Evolutionary conservation across 129 eudicot genomes (phyloP).

Genomic region (Glebionis coronaria): DNA sequence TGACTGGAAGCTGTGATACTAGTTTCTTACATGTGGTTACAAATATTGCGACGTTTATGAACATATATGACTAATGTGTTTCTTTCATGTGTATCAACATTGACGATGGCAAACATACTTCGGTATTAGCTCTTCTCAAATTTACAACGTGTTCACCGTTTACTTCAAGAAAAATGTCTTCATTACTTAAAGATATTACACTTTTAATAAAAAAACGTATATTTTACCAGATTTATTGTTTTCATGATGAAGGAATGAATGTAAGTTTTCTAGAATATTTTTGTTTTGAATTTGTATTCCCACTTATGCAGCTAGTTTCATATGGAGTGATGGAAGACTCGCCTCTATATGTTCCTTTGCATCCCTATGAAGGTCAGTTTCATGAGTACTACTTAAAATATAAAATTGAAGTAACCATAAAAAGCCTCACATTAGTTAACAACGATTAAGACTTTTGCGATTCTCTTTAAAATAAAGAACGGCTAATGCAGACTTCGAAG

Average conservation of each 20-base stretch:
- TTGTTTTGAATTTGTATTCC: background rate
- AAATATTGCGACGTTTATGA: too few species aligned
- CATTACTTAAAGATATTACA: background rate
- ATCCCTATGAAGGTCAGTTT: slow-evolving; percentile 62
- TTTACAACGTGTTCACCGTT: too few species aligned
- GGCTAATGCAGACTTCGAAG: slow-evolving; percentile 40
- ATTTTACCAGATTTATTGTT: background rate
- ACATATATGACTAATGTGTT: too few species aligned
- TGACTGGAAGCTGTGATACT: too few species aligned
- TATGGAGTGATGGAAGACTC: slow-evolving; percentile 77
- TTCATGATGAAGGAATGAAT: background rate
- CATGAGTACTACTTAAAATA: background rate
- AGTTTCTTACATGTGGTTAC: too few species aligned
- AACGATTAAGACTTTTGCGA: background rate
- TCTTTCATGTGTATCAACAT: too few species aligned
- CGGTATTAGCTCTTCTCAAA: too few species aligned
- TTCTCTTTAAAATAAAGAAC: background rate
- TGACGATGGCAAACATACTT: too few species aligned
- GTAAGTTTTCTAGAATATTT: background rate
- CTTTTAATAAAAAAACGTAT: too few species aligned
- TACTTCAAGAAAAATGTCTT: too few species aligned
- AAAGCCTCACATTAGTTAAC: background rate
- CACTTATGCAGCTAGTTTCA: slow-evolving; percentile 73
- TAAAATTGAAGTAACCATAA: background rate
- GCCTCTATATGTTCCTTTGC: slow-evolving; percentile 81